Percentiles rank a stretch among this genome's conserved stretches.
These are phyloP conservation scores for Durusdinium trenchii DNA, from an alignment of 73 alveolate species.

Conservation along the genomic window DNA sequence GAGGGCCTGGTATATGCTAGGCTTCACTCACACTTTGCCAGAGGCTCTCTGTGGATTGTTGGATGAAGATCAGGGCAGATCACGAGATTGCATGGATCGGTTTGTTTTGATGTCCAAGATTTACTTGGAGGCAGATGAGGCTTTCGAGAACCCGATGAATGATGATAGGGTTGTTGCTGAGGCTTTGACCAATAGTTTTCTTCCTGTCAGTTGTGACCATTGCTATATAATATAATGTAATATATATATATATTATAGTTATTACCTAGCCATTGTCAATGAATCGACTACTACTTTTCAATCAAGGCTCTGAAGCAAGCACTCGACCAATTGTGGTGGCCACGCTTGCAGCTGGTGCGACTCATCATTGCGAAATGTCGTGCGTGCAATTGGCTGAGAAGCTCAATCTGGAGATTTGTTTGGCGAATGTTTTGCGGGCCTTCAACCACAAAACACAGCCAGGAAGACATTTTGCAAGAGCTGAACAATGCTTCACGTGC, in stretches of 20 bases:
- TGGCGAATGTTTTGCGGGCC: not conserved
- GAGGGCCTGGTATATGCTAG: not conserved
- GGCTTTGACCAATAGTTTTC: not conserved
- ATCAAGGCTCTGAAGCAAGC: not conserved
- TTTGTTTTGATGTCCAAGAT: not conserved
- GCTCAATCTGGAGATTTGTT: not conserved
- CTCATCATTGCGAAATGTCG: not conserved
- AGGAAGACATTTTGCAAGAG: constrained; percentile 10
- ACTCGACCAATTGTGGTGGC: not conserved
- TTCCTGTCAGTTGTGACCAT: not conserved
- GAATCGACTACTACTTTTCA: not conserved
- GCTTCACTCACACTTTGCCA: not conserved
- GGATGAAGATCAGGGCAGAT: not conserved
- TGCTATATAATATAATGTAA: not conserved
- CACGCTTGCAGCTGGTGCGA: not conserved
- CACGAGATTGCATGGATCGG: not conserved
- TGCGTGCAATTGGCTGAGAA: not conserved
- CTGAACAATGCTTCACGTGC: not conserved
- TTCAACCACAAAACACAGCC: not conserved
- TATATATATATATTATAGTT: too few species aligned
- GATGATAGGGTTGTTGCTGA: not conserved
- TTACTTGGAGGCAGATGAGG: not conserved
- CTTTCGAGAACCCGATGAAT: not conserved
- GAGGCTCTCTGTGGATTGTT: not conserved
- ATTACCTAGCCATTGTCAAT: not conserved